These are phyloP conservation scores for Boletus subcaerulescens DNA, from an alignment of 768 basidiomycete species.

Conservation along the genomic window DNA sequence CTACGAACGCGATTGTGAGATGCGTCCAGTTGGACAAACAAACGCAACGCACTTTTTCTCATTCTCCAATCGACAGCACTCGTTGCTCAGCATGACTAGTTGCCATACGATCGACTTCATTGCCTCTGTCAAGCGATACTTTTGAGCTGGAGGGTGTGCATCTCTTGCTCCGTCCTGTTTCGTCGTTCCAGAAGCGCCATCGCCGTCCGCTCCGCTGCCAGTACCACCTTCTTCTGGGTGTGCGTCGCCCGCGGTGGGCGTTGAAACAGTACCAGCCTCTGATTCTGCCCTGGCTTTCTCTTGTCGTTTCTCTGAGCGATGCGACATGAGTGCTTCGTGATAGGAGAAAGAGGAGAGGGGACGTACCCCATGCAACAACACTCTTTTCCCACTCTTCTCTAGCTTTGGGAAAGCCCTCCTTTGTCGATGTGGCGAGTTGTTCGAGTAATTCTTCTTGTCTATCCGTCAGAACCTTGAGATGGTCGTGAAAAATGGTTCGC, in stretches of 20 bases:
- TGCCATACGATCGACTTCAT: constrained; percentile 84
- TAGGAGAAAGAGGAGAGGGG: neutral
- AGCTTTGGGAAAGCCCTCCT: constrained; percentile 64
- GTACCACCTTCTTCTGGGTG: constrained; percentile 32
- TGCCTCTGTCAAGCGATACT: constrained; percentile 73
- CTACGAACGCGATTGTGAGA: constrained; percentile 27
- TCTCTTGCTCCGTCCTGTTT: constrained; percentile 35
- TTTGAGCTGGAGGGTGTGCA: constrained; percentile 67
- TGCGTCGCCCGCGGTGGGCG: constrained; percentile 22
- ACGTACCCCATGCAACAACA: constrained; percentile 65
- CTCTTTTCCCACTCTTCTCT: constrained; percentile 76
- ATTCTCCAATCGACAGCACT: constrained; percentile 67
- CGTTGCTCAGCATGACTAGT: constrained; percentile 77
- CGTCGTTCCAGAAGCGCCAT: constrained; percentile 14
- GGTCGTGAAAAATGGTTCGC: constrained; percentile 77
- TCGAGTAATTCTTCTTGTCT: constrained; percentile 67
- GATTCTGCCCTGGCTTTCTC: constrained; percentile 47
- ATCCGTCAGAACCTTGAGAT: constrained; percentile 60
- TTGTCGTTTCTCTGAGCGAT: constrained; percentile 46
- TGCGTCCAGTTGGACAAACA: neutral
- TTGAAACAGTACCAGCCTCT: constrained; percentile 32
- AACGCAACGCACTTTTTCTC: constrained; percentile 53
- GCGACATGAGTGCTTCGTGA: neutral
- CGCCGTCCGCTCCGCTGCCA: constrained; percentile 27
- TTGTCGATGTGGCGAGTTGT: constrained; percentile 59